These are phyloP conservation scores for Pisolithus albus DNA, from an alignment of 768 basidiomycete species.

Conservation along the genomic window DNA sequence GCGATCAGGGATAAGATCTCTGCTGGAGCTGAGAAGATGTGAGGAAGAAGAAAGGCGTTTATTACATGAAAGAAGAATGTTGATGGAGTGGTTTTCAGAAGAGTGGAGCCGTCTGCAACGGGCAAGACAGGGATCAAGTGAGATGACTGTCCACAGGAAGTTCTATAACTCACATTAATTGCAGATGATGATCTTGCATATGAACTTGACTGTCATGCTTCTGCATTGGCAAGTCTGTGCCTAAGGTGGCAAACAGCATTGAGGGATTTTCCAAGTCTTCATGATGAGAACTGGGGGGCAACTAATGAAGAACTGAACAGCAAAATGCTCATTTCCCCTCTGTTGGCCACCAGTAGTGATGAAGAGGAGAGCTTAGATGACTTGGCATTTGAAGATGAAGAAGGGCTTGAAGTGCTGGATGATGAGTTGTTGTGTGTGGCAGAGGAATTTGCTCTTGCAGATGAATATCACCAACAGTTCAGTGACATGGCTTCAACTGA, in stretches of 20 bases:
- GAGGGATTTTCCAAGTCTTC: background rate
- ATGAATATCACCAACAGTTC: constrained; percentile 1
- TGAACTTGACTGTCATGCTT: background rate
- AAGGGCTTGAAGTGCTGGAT: background rate
- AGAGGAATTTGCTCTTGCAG: constrained; percentile 6
- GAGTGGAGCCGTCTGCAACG: constrained; percentile 18
- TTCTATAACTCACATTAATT: background rate
- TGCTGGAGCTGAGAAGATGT: constrained; percentile 19
- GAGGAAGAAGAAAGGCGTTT: constrained; percentile 22
- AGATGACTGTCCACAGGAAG: background rate
- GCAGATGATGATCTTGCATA: background rate
- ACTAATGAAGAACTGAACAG: background rate
- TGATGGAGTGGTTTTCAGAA: constrained; percentile 23
- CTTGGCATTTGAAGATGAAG: background rate
- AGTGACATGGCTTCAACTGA: background rate
- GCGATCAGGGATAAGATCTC: constrained; percentile 7
- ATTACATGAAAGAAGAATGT: constrained; percentile 7
- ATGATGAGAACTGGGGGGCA: background rate
- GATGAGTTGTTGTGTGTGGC: constrained; percentile 4
- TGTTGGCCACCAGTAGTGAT: background rate
- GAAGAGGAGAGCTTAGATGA: background rate
- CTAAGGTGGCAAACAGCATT: background rate
- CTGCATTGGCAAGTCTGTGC: background rate
- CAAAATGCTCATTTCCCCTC: background rate
- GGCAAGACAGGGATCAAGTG: constrained; percentile 6